Conservation (phyloP, 352 stramenopile species). For the Phytophthora fragariae region DNA sequence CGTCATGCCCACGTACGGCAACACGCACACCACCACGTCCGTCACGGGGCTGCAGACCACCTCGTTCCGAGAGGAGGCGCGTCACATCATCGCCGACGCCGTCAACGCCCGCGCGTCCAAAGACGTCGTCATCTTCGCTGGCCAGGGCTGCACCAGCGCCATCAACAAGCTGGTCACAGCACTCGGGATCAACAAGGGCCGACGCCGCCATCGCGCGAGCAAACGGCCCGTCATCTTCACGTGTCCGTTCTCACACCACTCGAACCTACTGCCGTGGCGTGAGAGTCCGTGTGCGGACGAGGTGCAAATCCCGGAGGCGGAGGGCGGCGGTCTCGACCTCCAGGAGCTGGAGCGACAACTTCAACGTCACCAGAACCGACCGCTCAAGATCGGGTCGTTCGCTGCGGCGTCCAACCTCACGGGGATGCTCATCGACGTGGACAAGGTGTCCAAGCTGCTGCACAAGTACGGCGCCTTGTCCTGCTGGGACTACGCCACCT, state of each 20-base stretch:
- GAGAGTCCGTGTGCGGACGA: conserved; percentile 90
- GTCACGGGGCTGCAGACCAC: conserved; percentile 82
- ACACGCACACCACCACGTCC: conserved; percentile 95
- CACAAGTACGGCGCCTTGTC: conserved; percentile 93
- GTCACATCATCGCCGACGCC: conserved; percentile 91
- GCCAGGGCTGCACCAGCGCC: conserved; percentile 86
- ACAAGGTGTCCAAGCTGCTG: conserved; percentile 89
- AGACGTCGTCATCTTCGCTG: conserved; percentile 96
- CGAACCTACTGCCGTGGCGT: conserved; percentile 97
- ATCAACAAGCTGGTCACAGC: conserved; percentile 86
- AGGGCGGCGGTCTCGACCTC: conserved; percentile 62
- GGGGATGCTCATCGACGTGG: conserved; percentile 91
- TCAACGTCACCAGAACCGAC: conserved; percentile 54
- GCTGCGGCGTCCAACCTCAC: conserved; percentile 96
- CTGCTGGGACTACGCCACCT: conserved; percentile 97
- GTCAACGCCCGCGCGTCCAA: conserved; percentile 86
- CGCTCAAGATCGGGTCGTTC: conserved; percentile 91
- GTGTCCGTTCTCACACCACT: conserved; percentile 97
- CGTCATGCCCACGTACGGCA: conserved; percentile 95
- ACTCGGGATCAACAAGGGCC: conserved; percentile 57
- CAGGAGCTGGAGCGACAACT: conserved; percentile 61
- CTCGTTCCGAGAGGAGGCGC: conserved; percentile 94
- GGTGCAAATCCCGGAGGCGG: conserved; percentile 72
- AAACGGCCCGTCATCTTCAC: conserved; percentile 90
- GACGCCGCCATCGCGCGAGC: conserved; percentile 29